These are phyloP conservation scores for Galerina marginata DNA, from an alignment of 768 basidiomycete genomes.

Conservation along the genomic window DNA sequence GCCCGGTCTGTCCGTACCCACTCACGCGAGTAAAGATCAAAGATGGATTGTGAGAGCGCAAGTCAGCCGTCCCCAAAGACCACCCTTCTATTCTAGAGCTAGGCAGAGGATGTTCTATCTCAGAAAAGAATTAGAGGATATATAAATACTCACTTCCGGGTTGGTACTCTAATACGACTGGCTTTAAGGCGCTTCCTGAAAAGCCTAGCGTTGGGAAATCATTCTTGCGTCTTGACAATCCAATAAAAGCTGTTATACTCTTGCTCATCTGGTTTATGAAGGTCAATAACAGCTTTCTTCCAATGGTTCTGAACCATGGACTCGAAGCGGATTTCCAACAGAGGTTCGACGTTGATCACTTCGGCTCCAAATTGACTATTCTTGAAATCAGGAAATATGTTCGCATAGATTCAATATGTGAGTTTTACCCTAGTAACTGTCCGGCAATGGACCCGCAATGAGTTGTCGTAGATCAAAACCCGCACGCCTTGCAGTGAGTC, in stretches of 20 bases:
- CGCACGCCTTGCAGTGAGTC: constrained; percentile 24
- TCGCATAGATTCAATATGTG: not conserved
- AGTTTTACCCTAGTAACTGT: constrained; percentile 66
- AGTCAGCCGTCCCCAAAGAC: constrained; percentile 60
- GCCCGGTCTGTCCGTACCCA: constrained; percentile 78
- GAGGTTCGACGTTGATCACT: constrained; percentile 74
- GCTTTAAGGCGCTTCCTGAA: constrained; percentile 64
- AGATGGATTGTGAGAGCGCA: constrained; percentile 79
- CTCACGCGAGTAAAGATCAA: constrained; percentile 90
- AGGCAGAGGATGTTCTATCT: not conserved
- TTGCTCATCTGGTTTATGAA: constrained; percentile 31
- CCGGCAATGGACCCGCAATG: constrained; percentile 75
- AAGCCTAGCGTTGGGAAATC: constrained; percentile 42
- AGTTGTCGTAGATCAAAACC: constrained; percentile 74
- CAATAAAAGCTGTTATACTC: constrained; percentile 29
- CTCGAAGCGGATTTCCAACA: constrained; percentile 71
- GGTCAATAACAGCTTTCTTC: constrained; percentile 70
- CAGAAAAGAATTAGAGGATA: not conserved
- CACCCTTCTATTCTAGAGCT: constrained; percentile 79
- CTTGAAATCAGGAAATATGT: not conserved
- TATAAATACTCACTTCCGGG: constrained; percentile 63
- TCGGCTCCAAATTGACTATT: constrained; percentile 74
- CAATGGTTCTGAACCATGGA: constrained; percentile 77
- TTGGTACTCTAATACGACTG: constrained; percentile 77
- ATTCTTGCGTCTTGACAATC: too few relatives aligned